Percentiles rank a stretch among this genome's conserved stretches.
Conservation (phyloP, 2,329 filamentous ascomycete species). For the Fusarium hainanense region DNA sequence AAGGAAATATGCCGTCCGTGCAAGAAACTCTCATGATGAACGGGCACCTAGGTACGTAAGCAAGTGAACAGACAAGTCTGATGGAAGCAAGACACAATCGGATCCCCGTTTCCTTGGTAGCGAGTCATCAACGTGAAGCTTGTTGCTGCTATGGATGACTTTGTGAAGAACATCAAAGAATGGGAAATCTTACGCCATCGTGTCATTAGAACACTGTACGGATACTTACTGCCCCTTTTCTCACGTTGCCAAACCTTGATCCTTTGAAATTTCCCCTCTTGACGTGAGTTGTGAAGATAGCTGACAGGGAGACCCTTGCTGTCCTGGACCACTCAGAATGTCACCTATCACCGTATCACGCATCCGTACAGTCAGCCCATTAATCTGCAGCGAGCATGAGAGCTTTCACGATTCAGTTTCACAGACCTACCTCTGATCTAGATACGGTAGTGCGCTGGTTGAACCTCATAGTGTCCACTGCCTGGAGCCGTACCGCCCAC, state of each 20-base stretch:
- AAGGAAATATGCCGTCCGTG: not conserved
- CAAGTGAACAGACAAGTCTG: not conserved
- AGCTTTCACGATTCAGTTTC: not conserved
- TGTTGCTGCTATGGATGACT: not conserved
- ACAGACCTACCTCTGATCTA: slow-evolving; percentile 2
- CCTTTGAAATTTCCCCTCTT: slow-evolving; percentile 4
- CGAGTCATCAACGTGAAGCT: not conserved
- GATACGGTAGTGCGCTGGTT: not conserved
- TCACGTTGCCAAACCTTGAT: not conserved
- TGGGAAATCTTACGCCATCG: not conserved
- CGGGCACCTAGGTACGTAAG: not conserved
- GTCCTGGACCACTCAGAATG: slow-evolving; percentile 13
- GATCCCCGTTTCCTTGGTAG: not conserved
- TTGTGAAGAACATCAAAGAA: not conserved
- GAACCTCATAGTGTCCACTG: not conserved
- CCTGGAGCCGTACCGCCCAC: not conserved
- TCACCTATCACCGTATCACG: slow-evolving; percentile 6
- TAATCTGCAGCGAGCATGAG: not conserved
- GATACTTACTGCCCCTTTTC: not conserved
- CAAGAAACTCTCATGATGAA: not conserved
- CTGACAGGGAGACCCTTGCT: slow-evolving; percentile 26
- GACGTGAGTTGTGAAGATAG: slow-evolving; percentile 11
- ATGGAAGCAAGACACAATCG: not conserved
- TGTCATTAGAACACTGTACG: not conserved
- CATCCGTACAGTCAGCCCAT: slow-evolving; percentile 4